phyloP scores from a whole-genome alignment of 768 basidiomycete species.

The Psilocybe subaeruginosa region DNA sequence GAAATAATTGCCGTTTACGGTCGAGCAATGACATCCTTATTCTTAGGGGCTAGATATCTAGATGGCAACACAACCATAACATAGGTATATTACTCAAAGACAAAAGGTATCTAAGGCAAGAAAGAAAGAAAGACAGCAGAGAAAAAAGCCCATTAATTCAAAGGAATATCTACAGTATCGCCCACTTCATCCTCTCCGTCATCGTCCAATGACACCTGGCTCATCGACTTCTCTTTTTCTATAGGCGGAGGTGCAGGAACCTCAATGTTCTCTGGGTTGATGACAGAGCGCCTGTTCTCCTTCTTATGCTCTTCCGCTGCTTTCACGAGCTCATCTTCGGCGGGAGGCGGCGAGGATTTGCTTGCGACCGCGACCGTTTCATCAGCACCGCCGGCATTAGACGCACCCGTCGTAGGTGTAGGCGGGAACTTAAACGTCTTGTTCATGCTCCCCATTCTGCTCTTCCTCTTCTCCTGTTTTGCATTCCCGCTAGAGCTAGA shows the following conservation, averaged over 20 bases:
- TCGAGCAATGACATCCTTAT: neutral
- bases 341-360: conserved; percentile 14
- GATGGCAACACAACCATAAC: neutral
- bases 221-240: conserved; percentile 63
- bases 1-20: conserved; percentile 5
- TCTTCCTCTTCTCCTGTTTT: conserved; percentile 41
- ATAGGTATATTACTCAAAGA: neutral
- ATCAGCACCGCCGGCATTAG: neutral
- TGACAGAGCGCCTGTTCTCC: conserved; percentile 31
- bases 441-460: conserved; percentile 78
- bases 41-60: neutral
- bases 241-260: conserved; percentile 81
- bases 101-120: neutral
- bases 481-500: conserved; percentile 12
- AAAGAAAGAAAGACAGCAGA: neutral
- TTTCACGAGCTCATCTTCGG: neutral
- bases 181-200: conserved; percentile 77
- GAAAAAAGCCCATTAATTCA: conserved; percentile 34
- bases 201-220: conserved; percentile 34
- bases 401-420: conserved; percentile 25
- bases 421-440: conserved; percentile 74
- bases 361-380: conserved; percentile 8
- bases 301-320: conserved; percentile 2
- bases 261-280: conserved; percentile 69
- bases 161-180: conserved; percentile 73